Evolutionary conservation across 805 yeast genomes (phyloP), one percentile per base, ranked within the genome.

Genomic region (Myxozyma geophila): DNA sequence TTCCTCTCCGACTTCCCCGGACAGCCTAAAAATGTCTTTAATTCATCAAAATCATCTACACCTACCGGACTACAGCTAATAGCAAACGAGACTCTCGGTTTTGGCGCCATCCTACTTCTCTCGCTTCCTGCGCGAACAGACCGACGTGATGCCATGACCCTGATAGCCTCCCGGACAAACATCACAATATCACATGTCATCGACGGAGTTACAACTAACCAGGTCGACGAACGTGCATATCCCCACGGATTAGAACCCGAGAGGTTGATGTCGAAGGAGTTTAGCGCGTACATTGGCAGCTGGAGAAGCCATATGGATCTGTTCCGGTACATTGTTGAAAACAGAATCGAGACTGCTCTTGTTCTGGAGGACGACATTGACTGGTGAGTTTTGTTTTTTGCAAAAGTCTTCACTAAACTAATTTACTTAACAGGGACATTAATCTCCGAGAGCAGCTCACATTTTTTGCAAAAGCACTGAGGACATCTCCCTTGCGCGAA

Each of bases 301-400:
- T 59, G 63, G 63, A 40, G 63, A 28, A 39, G 54, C n/a, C 63
- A 59, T 17, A 54, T 59, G 59, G 46, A 59, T 28, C 39, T 51
- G 9, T 43, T 54, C 44, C 48, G 48, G 13, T 48, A 54, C 19
- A 54, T 59, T 40, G 54, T 59, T 17, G 63, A 59, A 21, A 59
- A 54, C 55, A 35, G 40, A 28, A 59, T 59, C 21, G 63, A 59
- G 59, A 54, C 63, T 33, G 59, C 59, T 12, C 54, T 59, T 5
- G 50, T 59, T 19, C 17, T 59, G 19, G 63, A 59, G 41, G 63
- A 59, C 46, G 63, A 59, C 21, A 48, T 59, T 33, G 63, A 59
- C 54, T 59, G 58, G 59, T 57, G 21, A 48, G 37, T 37, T 47
- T 28, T n/a, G 33, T 28, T 17, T 28, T 5, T 28, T 28, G 28